Evolutionary conservation across 2,329 filamentous ascomycete species (phyloP), one percentile per base, ranked within the genome.

Genomic region (Claviceps quebecensis): DNA sequence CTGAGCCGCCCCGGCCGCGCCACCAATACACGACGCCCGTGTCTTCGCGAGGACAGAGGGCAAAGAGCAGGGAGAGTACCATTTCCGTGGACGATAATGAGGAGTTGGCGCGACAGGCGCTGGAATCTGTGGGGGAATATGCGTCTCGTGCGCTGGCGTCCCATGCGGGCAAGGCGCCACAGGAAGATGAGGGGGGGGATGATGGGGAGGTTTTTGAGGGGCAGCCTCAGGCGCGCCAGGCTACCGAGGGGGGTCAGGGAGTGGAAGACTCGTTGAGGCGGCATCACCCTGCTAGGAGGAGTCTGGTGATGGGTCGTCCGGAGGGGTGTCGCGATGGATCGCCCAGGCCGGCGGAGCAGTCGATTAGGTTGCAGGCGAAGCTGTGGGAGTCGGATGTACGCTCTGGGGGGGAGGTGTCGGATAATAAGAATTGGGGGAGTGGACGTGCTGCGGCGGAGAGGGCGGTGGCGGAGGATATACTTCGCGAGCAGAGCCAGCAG

Each of bases 11-110:
- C 22, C 23, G 14, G 43, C 22, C 26, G 4, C 69, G 69, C 3
- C 72, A 74, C 19, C 71, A 73, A 43, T 69, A 71, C 54, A 53
- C 69, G n/a, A 74, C 73, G 0, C 72, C 74, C 1, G 65, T 66
- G 8, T 64, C 67, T 14, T 63, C 62, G 48, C 61, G 63, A 38
- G 69, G 71, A 19, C 70, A 71, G 47, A 74, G 78, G 39, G 78
- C 79, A 49, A 81, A 82, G 65, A 89, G 87, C 65, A 81, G 87
- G 54, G 88, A 94, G 65, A 91, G 86, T 69, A 94, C 87, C 1
- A 89, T 93, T 47, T 93, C 87, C 1, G 83, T 79, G 19, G 76
- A 76, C 44, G 76, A 81, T 53, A 77, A 75, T 48, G 78, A 75
- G 58, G 76, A 80, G 58, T 67, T 80, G 23, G 75, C 74, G 1